Evolutionary conservation across 1,284 basidiomycete species (phyloP).

Genomic region (Hymenochaete sp.): DNA sequence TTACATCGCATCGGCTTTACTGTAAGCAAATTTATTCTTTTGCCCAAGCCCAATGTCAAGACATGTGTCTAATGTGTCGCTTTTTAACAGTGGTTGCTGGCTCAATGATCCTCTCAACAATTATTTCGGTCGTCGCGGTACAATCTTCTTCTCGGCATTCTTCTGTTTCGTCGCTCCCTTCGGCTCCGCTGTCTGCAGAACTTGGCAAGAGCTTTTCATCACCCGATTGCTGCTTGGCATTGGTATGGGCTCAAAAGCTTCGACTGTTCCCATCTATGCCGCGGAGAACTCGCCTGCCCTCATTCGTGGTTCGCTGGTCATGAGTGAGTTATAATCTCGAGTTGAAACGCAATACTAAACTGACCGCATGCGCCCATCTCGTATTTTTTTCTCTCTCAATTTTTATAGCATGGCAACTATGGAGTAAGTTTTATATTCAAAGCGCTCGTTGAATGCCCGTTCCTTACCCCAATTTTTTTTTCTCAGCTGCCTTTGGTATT

Average conservation of each 20-base stretch:
- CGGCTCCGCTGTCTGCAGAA: constrained; percentile 38
- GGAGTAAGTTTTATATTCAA: too few species aligned
- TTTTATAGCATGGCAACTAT: constrained; percentile 4
- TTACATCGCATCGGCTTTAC: constrained; percentile 54
- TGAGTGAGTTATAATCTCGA: constrained; percentile 1
- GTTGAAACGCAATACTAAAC: background rate
- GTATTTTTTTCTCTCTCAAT: background rate
- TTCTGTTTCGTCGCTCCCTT: constrained; percentile 53
- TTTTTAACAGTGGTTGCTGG: constrained; percentile 30
- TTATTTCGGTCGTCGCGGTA: constrained; percentile 54
- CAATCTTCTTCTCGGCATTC: constrained; percentile 58
- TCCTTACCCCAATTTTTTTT: constrained; percentile 6
- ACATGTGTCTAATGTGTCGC: constrained; percentile 18
- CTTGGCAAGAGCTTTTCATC: constrained; percentile 28
- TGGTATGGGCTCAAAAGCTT: constrained; percentile 60
- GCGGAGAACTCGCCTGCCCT: constrained; percentile 54
- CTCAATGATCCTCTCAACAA: constrained; percentile 41
- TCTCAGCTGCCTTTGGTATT: constrained; percentile 16
- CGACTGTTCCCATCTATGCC: constrained; percentile 51
- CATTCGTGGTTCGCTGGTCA: constrained; percentile 40
- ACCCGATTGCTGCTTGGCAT: constrained; percentile 54
- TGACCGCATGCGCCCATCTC: constrained; percentile 30
- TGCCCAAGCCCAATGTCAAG: background rate
- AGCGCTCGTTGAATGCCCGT: constrained; percentile 16
- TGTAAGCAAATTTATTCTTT: constrained; percentile 40